Conservation (phyloP, 164 flowering plant genomes). For the Santalum album region DNA sequence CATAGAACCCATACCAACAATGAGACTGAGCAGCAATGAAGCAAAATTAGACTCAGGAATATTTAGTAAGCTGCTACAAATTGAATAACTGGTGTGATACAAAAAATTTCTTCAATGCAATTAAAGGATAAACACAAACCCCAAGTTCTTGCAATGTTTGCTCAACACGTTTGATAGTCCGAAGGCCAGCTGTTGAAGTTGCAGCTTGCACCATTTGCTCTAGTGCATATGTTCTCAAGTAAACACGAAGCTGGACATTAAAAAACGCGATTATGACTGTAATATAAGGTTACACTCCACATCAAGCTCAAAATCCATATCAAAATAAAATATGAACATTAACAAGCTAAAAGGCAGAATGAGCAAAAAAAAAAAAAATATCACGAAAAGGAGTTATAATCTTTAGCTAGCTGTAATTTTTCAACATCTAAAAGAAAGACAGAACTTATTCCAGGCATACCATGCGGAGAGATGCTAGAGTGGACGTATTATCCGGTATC, state of each 20-base stretch:
- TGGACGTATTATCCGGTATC: slow-evolving; percentile 31
- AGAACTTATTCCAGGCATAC: slow-evolving; percentile 18
- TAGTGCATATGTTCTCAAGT: slow-evolving; percentile 71
- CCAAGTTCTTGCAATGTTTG: slow-evolving; percentile 88
- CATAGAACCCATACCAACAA: no score
- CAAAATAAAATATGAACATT: slow-evolving; percentile 3
- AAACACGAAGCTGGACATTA: slow-evolving; percentile 68
- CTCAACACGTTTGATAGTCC: slow-evolving; percentile 85
- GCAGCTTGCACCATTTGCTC: slow-evolving; percentile 97
- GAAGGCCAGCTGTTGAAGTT: slow-evolving; percentile 77
- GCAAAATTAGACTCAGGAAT: no score
- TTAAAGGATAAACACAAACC: slow-evolving; percentile 37
- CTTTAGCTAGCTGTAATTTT: no score
- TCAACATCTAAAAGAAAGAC: no score
- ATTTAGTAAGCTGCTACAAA: no score
- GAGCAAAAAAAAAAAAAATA: no score
- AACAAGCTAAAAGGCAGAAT: neutral
- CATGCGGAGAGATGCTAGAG: slow-evolving; percentile 73
- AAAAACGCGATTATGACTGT: slow-evolving; percentile 5
- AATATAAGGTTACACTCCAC: no score
- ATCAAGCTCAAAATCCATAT: no score
- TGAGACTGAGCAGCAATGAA: no score
- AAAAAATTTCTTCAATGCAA: neutral
- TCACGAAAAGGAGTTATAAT: no score
- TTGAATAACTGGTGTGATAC: neutral